Evolutionary conservation across 768 basidiomycete species (phyloP).

Genomic region (Kwoniella heveanensis): DNA sequence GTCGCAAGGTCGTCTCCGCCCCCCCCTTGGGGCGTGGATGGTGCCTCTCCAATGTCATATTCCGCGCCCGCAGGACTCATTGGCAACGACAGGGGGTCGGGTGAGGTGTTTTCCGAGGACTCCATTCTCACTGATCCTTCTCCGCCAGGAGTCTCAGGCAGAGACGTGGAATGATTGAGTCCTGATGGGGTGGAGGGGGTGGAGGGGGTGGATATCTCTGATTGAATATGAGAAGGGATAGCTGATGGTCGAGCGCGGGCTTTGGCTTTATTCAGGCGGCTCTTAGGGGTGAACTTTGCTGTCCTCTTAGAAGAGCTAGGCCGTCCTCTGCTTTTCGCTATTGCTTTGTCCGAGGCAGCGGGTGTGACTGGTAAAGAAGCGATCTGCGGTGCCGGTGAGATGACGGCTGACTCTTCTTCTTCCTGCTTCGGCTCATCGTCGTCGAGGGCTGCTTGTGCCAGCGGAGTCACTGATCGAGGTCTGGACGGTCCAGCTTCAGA

Average conservation of each 20-base stretch:
- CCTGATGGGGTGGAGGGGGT: constrained; percentile 10
- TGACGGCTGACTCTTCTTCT: background rate
- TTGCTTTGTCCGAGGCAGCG: constrained; percentile 1
- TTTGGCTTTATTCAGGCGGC: constrained; percentile 14
- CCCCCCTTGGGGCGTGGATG: constrained; percentile 9
- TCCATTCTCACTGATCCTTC: constrained; percentile 5
- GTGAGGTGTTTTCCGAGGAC: constrained; percentile 10
- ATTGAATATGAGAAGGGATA: constrained; percentile 34
- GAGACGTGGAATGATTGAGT: background rate
- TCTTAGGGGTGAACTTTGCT: constrained; percentile 10
- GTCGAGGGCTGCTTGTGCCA: background rate
- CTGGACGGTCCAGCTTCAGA: constrained; percentile 11
- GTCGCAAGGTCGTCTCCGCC: constrained; percentile 9
- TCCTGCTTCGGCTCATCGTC: background rate
- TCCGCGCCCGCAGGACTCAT: constrained; percentile 14
- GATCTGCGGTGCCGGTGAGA: background rate
- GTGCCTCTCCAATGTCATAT: background rate
- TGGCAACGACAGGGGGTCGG: constrained; percentile 24
- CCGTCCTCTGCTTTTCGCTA: background rate
- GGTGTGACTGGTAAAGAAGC: background rate
- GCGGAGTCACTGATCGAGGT: background rate
- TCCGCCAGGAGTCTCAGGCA: constrained; percentile 9
- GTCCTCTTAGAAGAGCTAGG: constrained; percentile 8
- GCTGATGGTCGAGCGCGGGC: constrained; percentile 21
- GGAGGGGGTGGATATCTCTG: constrained; percentile 25